Conservation (phyloP, 768 basidiomycete genomes). For the Omphalotus guepiniiformis region DNA sequence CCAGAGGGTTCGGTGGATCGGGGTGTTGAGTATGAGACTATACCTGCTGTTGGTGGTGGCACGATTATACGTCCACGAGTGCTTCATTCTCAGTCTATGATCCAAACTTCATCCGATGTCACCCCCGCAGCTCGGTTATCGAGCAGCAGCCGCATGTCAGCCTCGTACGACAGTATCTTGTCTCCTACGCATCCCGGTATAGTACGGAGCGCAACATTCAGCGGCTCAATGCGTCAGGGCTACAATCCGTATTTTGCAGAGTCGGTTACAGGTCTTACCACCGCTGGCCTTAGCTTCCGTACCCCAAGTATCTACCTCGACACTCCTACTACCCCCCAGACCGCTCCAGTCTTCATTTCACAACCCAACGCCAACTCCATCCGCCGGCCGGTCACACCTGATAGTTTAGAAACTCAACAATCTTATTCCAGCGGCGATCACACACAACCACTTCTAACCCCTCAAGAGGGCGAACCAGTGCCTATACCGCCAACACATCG, state of each 20-base stretch:
- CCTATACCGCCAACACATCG: conserved; percentile 41
- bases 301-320: conserved; percentile 12
- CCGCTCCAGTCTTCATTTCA: conserved; percentile 22
- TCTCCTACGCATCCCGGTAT: conserved; percentile 2
- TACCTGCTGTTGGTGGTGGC: conserved; percentile 91
- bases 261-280: conserved; percentile 9
- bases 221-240: conserved; percentile 1
- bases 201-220: background rate
- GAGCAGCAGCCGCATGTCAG: background rate
- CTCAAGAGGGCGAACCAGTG: conserved; percentile 14
- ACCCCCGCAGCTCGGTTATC: too few relatives aligned
- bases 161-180: background rate
- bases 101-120: conserved; percentile 38
- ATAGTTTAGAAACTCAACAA: conserved; percentile 46
- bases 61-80: conserved; percentile 81
- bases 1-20: conserved; percentile 21
- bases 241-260: conserved; percentile 12
- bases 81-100: conserved; percentile 79
- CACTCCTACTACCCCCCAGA: conserved; percentile 18
- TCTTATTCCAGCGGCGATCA: conserved; percentile 46
- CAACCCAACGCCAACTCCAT: conserved; percentile 20
- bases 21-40: conserved; percentile 74
- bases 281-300: conserved; percentile 15
- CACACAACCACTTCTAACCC: conserved; percentile 27
- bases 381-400: conserved; percentile 41